Evolutionary conservation across 495 filamentous ascomycete genomes (phyloP).

Genomic region (Penicillium psychrofluorescens): DNA sequence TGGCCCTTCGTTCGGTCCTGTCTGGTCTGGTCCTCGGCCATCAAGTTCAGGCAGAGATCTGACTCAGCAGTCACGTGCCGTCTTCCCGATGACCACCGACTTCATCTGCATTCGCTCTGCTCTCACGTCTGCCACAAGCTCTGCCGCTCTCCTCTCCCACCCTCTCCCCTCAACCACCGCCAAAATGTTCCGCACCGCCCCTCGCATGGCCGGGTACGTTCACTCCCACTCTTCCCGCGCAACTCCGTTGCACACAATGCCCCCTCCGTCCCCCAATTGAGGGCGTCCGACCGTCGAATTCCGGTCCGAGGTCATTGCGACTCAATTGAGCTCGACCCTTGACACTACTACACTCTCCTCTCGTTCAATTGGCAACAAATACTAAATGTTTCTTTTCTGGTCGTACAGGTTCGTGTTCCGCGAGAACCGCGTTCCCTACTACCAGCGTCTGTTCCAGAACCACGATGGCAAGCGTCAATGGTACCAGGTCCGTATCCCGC

Average conservation of each 20-base stretch:
- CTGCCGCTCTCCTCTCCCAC: constrained; percentile 18
- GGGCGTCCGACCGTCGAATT: constrained; percentile 11
- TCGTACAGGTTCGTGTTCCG: constrained; percentile 57
- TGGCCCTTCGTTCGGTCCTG: neutral
- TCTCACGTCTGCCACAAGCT: constrained; percentile 14
- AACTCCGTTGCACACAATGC: constrained; percentile 4
- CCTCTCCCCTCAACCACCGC: constrained; percentile 10
- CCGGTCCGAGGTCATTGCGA: constrained; percentile 7
- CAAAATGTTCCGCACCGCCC: constrained; percentile 43
- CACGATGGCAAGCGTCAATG: constrained; percentile 78
- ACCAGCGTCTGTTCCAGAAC: constrained; percentile 76
- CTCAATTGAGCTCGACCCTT: constrained; percentile 11
- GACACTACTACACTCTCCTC: neutral
- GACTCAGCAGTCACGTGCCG: constrained; percentile 16
- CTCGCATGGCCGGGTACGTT: constrained; percentile 42
- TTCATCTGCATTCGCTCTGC: constrained; percentile 19
- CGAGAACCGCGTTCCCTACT: constrained; percentile 76
- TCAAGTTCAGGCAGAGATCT: neutral
- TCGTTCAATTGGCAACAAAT: neutral
- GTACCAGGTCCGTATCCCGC: constrained; percentile 64
- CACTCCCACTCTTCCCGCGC: neutral
- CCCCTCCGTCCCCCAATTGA: neutral
- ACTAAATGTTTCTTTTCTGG: constrained; percentile 17
- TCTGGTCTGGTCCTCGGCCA: neutral
- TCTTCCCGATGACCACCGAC: constrained; percentile 30